These are phyloP conservation scores for Backusella mclennaniae DNA, from an alignment of 192 early-diverging fungal genomes.

Conservation along the genomic window DNA sequence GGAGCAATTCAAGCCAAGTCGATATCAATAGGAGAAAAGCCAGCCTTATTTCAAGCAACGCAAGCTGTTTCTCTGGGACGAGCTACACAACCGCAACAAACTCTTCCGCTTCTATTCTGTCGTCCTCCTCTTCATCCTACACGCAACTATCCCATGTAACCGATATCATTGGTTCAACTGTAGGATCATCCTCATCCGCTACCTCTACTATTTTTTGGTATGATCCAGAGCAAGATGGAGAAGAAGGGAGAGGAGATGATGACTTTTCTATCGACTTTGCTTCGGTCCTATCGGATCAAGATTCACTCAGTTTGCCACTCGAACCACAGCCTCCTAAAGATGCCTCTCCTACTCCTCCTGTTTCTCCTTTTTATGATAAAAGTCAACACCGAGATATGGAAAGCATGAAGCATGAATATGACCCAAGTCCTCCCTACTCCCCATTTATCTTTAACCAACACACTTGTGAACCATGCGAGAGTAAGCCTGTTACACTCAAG, in stretches of 20 bases:
- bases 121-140: not conserved
- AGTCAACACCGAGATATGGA: not conserved
- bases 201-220: not conserved
- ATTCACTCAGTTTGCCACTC: not conserved
- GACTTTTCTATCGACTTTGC: not conserved
- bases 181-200: not conserved
- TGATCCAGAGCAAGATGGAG: not conserved
- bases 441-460: not conserved
- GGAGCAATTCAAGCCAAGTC: not conserved
- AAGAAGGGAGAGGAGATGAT: not conserved
- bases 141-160: not conserved
- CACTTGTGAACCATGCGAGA: not conserved
- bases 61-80: not conserved
- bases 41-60: not conserved
- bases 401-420: not conserved
- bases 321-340: not conserved
- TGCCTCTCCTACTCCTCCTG: not conserved
- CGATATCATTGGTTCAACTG: not conserved
- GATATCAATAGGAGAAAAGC: not conserved
- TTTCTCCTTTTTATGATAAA: not conserved
- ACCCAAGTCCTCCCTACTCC: not conserved
- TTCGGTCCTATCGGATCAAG: not conserved
- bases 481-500: not conserved
- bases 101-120: not conserved
- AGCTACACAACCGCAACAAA: slow-evolving; percentile 1